Conservation (phyloP, 371 early-diverging fungal genomes). For the Mucor piriformis region DNA sequence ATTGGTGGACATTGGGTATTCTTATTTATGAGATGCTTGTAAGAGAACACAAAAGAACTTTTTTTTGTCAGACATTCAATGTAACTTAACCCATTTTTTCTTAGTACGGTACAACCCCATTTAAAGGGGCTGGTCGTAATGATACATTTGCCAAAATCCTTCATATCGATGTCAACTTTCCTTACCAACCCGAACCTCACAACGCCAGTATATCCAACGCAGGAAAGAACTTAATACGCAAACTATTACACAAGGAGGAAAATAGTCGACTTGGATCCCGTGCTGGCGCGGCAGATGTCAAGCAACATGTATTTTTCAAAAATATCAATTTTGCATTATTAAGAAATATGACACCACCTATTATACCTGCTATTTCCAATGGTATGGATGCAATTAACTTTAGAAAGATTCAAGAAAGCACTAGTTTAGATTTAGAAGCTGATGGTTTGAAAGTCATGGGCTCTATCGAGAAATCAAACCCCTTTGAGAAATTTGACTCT, state of each 20-base stretch:
- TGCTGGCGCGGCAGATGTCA: conserved; percentile 94
- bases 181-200: conserved; percentile 56
- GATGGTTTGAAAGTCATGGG: conserved; percentile 32
- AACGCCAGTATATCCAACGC: conserved; percentile 35
- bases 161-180: conserved; percentile 76
- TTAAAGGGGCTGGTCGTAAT: conserved; percentile 88
- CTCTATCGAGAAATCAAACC: conserved; percentile 39
- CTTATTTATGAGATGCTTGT: conserved; percentile 96
- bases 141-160: conserved; percentile 86
- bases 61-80: background rate
- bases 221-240: conserved; percentile 79
- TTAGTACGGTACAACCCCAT: conserved; percentile 90
- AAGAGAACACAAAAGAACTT: conserved; percentile 14
- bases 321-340: conserved; percentile 92
- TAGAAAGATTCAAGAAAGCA: conserved; percentile 66
- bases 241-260: conserved; percentile 89
- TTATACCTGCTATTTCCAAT: conserved; percentile 72
- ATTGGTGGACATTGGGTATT: conserved; percentile 99
- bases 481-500: conserved; percentile 73
- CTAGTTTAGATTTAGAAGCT: conserved; percentile 66
- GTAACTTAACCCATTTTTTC: background rate
- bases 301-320: conserved; percentile 92
- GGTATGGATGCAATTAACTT: conserved; percentile 74
- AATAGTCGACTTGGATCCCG: conserved; percentile 81
- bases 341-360: conserved; percentile 86